Base-by-base conservation (phyloP, 306 rosid species). In the Malus sylvestris region DNA sequence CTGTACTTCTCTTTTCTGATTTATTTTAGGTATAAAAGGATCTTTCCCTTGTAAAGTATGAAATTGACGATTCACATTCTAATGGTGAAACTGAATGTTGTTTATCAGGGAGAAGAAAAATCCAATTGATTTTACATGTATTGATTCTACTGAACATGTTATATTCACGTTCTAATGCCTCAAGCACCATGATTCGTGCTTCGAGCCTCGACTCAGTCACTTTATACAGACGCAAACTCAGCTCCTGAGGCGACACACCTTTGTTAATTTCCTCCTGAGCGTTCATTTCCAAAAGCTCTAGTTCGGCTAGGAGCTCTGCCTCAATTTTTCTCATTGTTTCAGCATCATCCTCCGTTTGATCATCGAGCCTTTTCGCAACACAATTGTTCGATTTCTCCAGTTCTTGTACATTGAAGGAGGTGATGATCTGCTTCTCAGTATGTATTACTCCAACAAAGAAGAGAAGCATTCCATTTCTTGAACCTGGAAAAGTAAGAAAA, bases 1-100 rank as follows among this genome's bases (percentile, higher is more conserved):
- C 73, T 90, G 77, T 95, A 84, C 80, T 80, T 84, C 12, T 55
- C 86, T 68, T 88, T 95, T 81, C 85, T 90, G 64, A 65, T 79
- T 45, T 92, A 89, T 86, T 88, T 91, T 81, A 86, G 85, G 81
- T 76, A 83, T 90, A 95, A 85, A 88, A 92, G 91, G 75, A 77
- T 91, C 27, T 88, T 88, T 78, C 89, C 91, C 67, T 71, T 83
- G 78, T 95, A 81, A 85, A 16, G 69, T 72, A 35, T 63, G 76
- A 72, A 77, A 58, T 81, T 27, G 49, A 68, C 44, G 68, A 62
- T 30, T 1, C 30, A 3, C 23, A 38, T 72, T 73, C 42, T 74
- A 29, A 10, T 4, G 4, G 25, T 44, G 49, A 20, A n/a, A 10
- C 18, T 69, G 73, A 51, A 15, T 57, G 40, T 72, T 38, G 44